Evolutionary conservation across 441 rosid genomes (phyloP).

Genomic region (Corymbia calophylla): DNA sequence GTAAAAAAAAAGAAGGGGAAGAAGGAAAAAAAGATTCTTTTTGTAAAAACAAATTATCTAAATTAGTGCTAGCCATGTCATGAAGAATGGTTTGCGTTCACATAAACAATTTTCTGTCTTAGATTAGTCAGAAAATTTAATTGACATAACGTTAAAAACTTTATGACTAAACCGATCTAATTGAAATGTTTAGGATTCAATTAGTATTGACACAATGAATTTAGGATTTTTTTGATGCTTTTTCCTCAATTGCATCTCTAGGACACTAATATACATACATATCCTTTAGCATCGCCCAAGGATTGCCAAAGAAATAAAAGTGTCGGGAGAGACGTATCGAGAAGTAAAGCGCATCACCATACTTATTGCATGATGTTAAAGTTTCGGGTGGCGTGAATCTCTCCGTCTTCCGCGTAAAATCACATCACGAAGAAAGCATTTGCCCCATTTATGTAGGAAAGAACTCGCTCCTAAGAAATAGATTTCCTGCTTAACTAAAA

Average conservation of each 20-base stretch:
- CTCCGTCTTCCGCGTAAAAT: background rate
- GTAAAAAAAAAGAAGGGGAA: too few relatives aligned
- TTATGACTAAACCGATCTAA: too few relatives aligned
- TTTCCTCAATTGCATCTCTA: background rate
- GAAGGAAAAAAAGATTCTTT: too few relatives aligned
- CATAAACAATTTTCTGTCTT: accelerated
- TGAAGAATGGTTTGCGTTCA: accelerated
- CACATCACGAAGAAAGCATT: background rate
- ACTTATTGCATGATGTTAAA: background rate
- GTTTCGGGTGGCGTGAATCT: background rate
- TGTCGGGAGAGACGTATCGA: background rate
- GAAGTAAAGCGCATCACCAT: background rate
- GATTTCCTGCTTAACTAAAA: background rate
- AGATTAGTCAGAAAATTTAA: too few relatives aligned
- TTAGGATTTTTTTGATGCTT: too few relatives aligned
- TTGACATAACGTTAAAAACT: accelerated
- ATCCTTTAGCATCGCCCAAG: background rate
- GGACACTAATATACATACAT: background rate
- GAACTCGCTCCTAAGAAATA: background rate
- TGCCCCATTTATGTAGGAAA: background rate
- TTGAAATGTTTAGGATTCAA: too few relatives aligned
- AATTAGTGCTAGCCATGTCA: background rate
- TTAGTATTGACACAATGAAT: too few relatives aligned
- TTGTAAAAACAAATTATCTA: too few relatives aligned
- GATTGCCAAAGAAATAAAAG: background rate